Evolutionary conservation across 805 yeast species (phyloP).

Genomic region (Saccharomycopsis olivae): DNA sequence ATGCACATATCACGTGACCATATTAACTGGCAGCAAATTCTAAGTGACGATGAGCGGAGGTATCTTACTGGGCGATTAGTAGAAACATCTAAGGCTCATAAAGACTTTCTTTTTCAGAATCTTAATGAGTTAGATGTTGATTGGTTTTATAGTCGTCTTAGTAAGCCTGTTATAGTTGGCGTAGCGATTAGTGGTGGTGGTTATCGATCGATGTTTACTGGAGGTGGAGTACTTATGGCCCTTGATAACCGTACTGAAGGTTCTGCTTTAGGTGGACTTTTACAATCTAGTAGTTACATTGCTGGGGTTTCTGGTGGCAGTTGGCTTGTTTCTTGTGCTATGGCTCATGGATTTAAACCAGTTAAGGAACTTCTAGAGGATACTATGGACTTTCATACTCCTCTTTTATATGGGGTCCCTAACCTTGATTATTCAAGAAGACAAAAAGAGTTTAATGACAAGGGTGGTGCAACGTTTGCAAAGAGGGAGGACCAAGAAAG

Average conservation of each 20-base stretch:
- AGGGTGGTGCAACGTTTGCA: background rate
- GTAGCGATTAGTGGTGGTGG: slow-evolving; percentile 43
- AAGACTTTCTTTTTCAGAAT: slow-evolving; percentile 2
- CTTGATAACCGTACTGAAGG: slow-evolving; percentile 35
- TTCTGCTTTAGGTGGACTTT: slow-evolving; percentile 25
- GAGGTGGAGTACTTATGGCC: slow-evolving; percentile 46
- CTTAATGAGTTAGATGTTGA: slow-evolving; percentile 9
- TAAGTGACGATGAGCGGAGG: slow-evolving; percentile 2
- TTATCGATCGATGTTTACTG: slow-evolving; percentile 48
- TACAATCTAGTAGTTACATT: slow-evolving; percentile 45
- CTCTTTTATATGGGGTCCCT: slow-evolving; percentile 48
- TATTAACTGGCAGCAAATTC: too few species aligned
- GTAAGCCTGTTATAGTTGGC: slow-evolving; percentile 25
- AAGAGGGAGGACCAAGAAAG: slow-evolving; percentile 20
- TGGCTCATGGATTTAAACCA: slow-evolving; percentile 40
- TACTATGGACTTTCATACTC: slow-evolving; percentile 28
- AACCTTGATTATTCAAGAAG: slow-evolving; percentile 32
- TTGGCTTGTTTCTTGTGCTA: slow-evolving; percentile 50
- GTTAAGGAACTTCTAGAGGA: slow-evolving; percentile 44
- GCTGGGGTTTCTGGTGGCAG: slow-evolving; percentile 67
- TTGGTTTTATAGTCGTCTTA: background rate
- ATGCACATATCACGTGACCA: too few species aligned
- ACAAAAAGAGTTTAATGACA: slow-evolving; percentile 9
- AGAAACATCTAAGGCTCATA: slow-evolving; percentile 4
- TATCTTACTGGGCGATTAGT: slow-evolving; percentile 4